Base-by-base conservation (phyloP, 345 rosid genomes). In the Camelina sativa region DNA sequence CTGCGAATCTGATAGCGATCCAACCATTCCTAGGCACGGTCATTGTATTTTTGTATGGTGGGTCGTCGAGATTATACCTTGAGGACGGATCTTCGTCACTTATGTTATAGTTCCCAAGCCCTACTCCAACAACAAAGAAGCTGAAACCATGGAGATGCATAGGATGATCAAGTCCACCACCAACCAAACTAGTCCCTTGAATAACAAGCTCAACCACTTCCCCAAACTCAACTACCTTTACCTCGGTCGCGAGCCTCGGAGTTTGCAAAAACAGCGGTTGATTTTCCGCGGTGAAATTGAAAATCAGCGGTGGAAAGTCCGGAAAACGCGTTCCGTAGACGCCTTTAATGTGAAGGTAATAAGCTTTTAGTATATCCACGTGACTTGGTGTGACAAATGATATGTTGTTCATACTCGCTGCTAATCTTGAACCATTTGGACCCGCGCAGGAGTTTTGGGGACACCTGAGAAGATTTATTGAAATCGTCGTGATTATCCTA, bases 301-400 rank as follows among this genome's bases (percentile, higher is more conserved):
- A 86, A 13, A 53, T 4, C 0, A 35, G 2, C 1, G 83, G 82
- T 3, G 86, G 87, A 30, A 53, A 17, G 1, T 20, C 25, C 0
- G 90, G 90, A 51, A 84, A 86, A 0, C 68, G 37, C 62, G 68
- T 75, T 25, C 73, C 73, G 2, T 37, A 75, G 8, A 67, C 68
- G 15, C 79, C 79, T 1, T 19, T 59, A 8, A 75, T 50, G 46
- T 75, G 46, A 7, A 1, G 11, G 11, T 75, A 75, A 23, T 75
- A 75, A 28, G 79, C 79, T 75, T 51, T 67, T 40, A 75, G 62
- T 67, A 75, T 75, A 34, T 75, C 79, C 12, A 75, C 59, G 9
- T 75, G 61, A 41, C 44, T 75, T 2, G 79, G 79, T 20, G 79
- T 75, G 52, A 75, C 79, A 22, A 75, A 75, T 9, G 79, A 66